Conservation (phyloP, 805 yeast genomes). For the Tetrapisispora taiwanensis region DNA sequence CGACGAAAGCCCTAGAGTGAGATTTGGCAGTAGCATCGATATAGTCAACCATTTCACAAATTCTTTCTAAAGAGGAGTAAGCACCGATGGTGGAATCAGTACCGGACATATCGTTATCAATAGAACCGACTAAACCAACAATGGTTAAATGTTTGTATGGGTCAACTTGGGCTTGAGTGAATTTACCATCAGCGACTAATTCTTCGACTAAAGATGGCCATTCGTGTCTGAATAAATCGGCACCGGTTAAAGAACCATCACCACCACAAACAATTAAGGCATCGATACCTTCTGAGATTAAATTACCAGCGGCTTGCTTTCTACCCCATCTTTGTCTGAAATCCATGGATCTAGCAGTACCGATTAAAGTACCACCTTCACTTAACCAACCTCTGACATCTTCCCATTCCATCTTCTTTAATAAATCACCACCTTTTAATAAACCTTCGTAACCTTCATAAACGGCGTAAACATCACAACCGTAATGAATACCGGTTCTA, state of each 20-base stretch:
- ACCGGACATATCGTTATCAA: slow-evolving; percentile 95
- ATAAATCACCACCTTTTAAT: slow-evolving; percentile 71
- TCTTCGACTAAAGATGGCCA: slow-evolving; percentile 87
- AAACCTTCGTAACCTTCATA: slow-evolving; percentile 94
- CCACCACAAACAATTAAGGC: slow-evolving; percentile 97
- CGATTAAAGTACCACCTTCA: slow-evolving; percentile 90
- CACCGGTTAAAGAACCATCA: slow-evolving; percentile 97
- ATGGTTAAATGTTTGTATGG: slow-evolving; percentile 67
- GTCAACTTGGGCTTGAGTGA: slow-evolving; percentile 50
- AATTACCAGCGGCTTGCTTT: slow-evolving; percentile 68
- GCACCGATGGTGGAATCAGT: slow-evolving; percentile 98
- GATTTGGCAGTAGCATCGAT: slow-evolving; percentile 97
- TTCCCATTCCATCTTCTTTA: slow-evolving; percentile 78
- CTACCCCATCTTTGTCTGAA: slow-evolving; percentile 84
- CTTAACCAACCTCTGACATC: slow-evolving; percentile 92
- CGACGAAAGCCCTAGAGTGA: slow-evolving; percentile 93
- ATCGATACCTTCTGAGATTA: slow-evolving; percentile 82
- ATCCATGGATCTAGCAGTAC: slow-evolving; percentile 87
- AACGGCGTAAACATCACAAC: slow-evolving; percentile 85
- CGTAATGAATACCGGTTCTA: slow-evolving; percentile 76
- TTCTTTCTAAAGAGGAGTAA: slow-evolving; percentile 83
- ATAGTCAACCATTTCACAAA: slow-evolving; percentile 88
- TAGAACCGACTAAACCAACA: slow-evolving; percentile 92
- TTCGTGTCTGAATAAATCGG: slow-evolving; percentile 84
- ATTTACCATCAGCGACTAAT: slow-evolving; percentile 43